Evolutionary conservation across 352 stramenopile species (phyloP).

Genomic region (Blastocystis sp.): DNA sequence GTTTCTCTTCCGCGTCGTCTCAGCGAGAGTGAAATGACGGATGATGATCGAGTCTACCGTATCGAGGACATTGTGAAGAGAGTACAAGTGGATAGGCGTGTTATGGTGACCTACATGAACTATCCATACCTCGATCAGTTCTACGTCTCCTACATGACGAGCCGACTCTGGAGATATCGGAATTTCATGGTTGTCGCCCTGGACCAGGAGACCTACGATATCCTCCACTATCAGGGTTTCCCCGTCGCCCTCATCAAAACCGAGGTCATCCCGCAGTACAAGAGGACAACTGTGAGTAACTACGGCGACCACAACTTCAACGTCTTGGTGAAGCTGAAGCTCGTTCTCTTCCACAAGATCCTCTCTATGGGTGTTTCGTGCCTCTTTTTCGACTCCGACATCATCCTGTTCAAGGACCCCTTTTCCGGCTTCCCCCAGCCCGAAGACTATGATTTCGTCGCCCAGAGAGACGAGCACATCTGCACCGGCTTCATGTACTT

Average conservation of each 20-base stretch:
- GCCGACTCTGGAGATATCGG: background rate
- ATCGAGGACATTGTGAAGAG: conserved; percentile 2
- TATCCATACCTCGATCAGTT: conserved; percentile 7
- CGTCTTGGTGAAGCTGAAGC: background rate
- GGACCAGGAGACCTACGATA: background rate
- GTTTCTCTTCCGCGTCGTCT: too few species aligned
- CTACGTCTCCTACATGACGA: conserved; percentile 2
- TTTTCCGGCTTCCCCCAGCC: background rate
- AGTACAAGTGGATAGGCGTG: background rate
- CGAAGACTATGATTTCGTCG: background rate
- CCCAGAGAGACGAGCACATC: conserved; percentile 6
- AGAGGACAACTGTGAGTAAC: background rate
- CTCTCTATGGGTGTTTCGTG: background rate
- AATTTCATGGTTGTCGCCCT: conserved; percentile 36
- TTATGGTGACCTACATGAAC: conserved; percentile 6
- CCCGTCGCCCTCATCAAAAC: conserved; percentile 22
- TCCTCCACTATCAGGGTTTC: conserved; percentile 5
- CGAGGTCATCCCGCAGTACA: background rate
- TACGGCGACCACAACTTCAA: conserved; percentile 9
- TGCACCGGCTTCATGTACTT: conserved; percentile 23
- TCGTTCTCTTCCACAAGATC: background rate
- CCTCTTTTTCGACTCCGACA: conserved; percentile 1
- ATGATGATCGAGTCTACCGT: background rate
- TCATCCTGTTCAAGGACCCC: conserved; percentile 24
- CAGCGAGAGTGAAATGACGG: background rate